Base-by-base conservation (phyloP, 768 basidiomycete genomes). In the Termitomyces sp. region DNA sequence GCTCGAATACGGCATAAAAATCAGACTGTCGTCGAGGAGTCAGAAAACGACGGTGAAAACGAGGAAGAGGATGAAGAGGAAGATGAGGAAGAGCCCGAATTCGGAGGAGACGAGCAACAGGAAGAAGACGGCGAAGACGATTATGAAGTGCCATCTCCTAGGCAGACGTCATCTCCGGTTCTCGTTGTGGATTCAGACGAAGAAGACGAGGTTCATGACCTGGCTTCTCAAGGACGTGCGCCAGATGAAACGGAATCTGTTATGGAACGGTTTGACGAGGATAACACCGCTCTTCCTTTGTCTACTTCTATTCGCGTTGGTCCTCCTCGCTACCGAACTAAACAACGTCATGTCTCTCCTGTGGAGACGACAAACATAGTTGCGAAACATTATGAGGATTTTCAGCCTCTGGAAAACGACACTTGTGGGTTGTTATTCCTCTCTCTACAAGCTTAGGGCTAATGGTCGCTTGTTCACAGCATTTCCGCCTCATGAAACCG, bases 401-500 rank as follows among this genome's bases (percentile, higher is more conserved):
- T 71, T 24, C 76, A 77, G 57, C 75, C 77, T 44, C 35, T 65
- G 22, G 69, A 68, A 22, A 59, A 68, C n/a, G 73, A 74, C 66
- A 74, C 73, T 36, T 73, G 74, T 75, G 58, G 32, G 75, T 57
- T 28, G 9, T 1, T 39, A 28, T 22, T 40, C 55, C 20, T 52
- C 52, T 52, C 52, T 32, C 48, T 33, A 3, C 20, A 36, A 39
- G 35, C 35, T 57, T 18, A 57, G 40, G 16, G 5, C 50, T 62
- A 36, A 50, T 55, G 40, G 28, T 32, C 12, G n/a, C 40, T 42
- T 15, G 40, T n/a, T 55, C 22, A 50, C 16, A 68, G 58, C 59
- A 18, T 65, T 58, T 50, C 58, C 61, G 8, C 53, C 58, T 50
- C 57, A 73, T 72, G 69, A 28, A 70, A 69, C 46, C 63, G 68